phyloP scores from a whole-genome alignment of 2,329 filamentous ascomycete species.

The Aspergillus ochraceoroseus region DNA sequence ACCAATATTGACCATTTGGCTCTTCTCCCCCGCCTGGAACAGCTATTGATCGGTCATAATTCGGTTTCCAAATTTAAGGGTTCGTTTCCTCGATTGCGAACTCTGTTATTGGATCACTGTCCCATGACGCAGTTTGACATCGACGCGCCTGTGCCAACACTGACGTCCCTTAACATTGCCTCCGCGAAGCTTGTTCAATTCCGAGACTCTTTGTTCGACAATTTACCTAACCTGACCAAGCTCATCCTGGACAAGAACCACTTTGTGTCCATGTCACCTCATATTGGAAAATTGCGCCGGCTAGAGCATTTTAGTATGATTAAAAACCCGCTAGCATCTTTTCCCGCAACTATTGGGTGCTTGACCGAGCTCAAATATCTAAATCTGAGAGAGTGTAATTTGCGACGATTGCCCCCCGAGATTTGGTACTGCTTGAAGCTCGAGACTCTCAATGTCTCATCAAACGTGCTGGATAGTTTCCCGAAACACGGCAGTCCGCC shows the following conservation, averaged over 20 bases:
- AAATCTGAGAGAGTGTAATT: conserved; percentile 89
- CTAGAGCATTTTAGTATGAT: conserved; percentile 92
- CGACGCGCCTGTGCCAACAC: conserved; percentile 66
- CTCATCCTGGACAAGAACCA: conserved; percentile 92
- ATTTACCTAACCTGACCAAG: conserved; percentile 80
- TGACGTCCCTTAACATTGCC: conserved; percentile 83
- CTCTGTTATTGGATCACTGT: conserved; percentile 87
- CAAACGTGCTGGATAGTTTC: conserved; percentile 85
- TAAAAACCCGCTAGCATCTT: conserved; percentile 77
- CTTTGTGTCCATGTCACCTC: conserved; percentile 79
- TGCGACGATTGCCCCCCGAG: conserved; percentile 80
- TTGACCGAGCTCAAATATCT: conserved; percentile 77
- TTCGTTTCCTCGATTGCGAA: conserved; percentile 76
- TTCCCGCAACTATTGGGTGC: conserved; percentile 84
- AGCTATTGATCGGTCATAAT: conserved; percentile 87
- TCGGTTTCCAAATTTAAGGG: conserved; percentile 84
- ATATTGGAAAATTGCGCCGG: conserved; percentile 75
- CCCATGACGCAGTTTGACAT: conserved; percentile 93
- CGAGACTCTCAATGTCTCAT: conserved; percentile 90
- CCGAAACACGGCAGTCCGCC: conserved; percentile 70
- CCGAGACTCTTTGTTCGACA: conserved; percentile 77
- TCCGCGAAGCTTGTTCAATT: conserved; percentile 87
- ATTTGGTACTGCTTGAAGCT: conserved; percentile 93
- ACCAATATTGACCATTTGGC: conserved; percentile 83
- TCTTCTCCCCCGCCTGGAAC: conserved; percentile 77